These are phyloP conservation scores for Punica granatum DNA, from an alignment of 345 rosid genomes.

Conservation along the genomic window DNA sequence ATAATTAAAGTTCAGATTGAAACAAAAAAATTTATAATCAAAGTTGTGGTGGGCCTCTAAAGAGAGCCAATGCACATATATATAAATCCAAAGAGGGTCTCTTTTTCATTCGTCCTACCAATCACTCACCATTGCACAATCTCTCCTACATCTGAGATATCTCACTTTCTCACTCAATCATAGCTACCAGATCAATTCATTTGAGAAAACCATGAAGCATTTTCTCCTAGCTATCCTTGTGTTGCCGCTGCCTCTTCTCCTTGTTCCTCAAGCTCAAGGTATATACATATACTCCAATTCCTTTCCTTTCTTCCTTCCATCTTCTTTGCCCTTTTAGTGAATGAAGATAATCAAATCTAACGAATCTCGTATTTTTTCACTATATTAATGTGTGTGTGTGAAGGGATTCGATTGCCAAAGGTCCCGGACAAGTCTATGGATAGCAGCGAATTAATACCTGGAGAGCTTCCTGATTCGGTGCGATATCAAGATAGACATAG, in stretches of 20 bases:
- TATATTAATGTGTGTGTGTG: background rate
- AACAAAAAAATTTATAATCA: too few relatives aligned
- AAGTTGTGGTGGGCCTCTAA: background rate
- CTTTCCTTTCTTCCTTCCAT: background rate
- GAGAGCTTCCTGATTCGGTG: background rate
- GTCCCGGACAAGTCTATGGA: background rate
- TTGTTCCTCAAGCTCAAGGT: slow-evolving; percentile 9
- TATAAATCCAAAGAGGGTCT: background rate
- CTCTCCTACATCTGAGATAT: background rate
- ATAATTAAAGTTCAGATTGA: too few relatives aligned
- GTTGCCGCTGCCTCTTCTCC: slow-evolving; percentile 5
- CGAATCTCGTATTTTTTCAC: background rate
- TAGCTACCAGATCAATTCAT: background rate
- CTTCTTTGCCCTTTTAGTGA: background rate
- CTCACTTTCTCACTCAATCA: too few relatives aligned
- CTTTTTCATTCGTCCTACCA: background rate
- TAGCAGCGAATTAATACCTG: background rate
- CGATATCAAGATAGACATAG: background rate
- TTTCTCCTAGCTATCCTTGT: background rate
- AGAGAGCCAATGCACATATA: background rate
- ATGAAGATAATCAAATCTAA: background rate
- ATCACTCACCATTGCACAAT: background rate
- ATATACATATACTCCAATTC: background rate
- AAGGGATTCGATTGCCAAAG: background rate
- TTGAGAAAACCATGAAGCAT: slow-evolving; percentile 8